A percentile compares a stretch with the other conserved stretches of the same genome.
These are phyloP conservation scores for Sophora flavescens DNA, from an alignment of 306 rosid genomes.

Conservation along the genomic window DNA sequence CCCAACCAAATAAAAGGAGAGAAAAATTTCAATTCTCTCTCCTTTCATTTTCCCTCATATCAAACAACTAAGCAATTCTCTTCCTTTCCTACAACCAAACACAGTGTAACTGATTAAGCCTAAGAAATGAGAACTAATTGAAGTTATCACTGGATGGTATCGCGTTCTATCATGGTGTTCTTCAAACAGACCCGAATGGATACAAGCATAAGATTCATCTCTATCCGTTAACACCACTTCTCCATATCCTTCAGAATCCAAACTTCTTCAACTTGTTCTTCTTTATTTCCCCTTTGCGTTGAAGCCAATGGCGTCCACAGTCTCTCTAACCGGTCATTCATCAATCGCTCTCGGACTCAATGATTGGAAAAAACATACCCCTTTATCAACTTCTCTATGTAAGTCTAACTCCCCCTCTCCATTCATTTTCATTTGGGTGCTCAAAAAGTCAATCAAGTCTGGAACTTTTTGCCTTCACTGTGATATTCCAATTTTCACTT, in stretches of 20 bases:
- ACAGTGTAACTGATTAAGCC: too few relatives aligned
- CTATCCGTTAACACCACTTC: neutral
- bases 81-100: too few relatives aligned
- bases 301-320: constrained; percentile 61
- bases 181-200: too few relatives aligned
- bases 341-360: constrained; percentile 51
- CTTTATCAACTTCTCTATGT: constrained; percentile 46
- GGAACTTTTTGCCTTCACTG: neutral
- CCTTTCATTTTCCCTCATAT: too few relatives aligned
- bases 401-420: constrained; percentile 32
- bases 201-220: too few relatives aligned
- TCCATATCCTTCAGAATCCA: neutral
- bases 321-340: constrained; percentile 52
- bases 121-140: too few relatives aligned
- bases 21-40: too few relatives aligned
- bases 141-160: too few relatives aligned
- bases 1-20: too few relatives aligned
- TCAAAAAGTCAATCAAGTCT: constrained; percentile 20
- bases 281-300: neutral
- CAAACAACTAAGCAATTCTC: too few relatives aligned
- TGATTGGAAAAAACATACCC: constrained; percentile 47
- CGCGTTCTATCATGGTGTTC: too few relatives aligned
- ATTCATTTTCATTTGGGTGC: constrained; percentile 39
- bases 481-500: neutral
- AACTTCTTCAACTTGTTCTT: neutral